Evolutionary conservation across 805 yeast species (phyloP).

Genomic region (Pichia exigua): DNA sequence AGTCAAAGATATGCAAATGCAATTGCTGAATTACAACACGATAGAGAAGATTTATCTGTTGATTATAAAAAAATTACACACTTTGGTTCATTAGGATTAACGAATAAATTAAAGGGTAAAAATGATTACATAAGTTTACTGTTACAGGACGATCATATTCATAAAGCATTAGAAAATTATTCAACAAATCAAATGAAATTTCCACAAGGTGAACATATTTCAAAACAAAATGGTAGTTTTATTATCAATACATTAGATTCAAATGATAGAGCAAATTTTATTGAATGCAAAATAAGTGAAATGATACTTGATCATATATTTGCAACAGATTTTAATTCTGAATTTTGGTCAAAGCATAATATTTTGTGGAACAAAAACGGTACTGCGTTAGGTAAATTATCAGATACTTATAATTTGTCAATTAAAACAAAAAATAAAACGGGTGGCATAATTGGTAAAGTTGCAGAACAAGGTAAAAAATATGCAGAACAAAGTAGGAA

Average conservation of each 20-base stretch:
- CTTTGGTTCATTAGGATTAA: slow-evolving; percentile 23
- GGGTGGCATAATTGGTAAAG: slow-evolving; percentile 39
- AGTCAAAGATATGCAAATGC: slow-evolving; percentile 31
- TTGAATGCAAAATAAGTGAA: slow-evolving; percentile 40
- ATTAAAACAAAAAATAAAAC: slow-evolving; percentile 33
- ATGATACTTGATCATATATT: slow-evolving; percentile 41
- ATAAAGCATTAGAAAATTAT: slow-evolving; percentile 32
- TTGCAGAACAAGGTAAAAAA: slow-evolving; percentile 30
- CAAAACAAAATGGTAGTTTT: slow-evolving; percentile 45
- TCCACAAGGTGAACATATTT: slow-evolving; percentile 29
- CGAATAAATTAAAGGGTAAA: slow-evolving; percentile 25
- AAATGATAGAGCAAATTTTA: slow-evolving; percentile 40
- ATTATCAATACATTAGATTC: slow-evolving; percentile 44
- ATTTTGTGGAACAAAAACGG: slow-evolving; percentile 45
- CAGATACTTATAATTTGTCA: slow-evolving; percentile 31
- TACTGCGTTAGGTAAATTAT: slow-evolving; percentile 30
- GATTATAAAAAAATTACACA: slow-evolving; percentile 31
- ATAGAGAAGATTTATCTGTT: slow-evolving; percentile 8
- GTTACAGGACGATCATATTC: slow-evolving; percentile 14
- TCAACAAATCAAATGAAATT: slow-evolving; percentile 40
- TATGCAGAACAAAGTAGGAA: slow-evolving; percentile 18
- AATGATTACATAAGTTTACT: slow-evolving; percentile 18
- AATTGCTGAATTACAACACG: slow-evolving; percentile 10
- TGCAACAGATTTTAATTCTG: slow-evolving; percentile 30
- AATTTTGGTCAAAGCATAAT: slow-evolving; percentile 32